Conservation (phyloP, 768 basidiomycete genomes). For the Pseudohyphozyma bogoriensis region DNA sequence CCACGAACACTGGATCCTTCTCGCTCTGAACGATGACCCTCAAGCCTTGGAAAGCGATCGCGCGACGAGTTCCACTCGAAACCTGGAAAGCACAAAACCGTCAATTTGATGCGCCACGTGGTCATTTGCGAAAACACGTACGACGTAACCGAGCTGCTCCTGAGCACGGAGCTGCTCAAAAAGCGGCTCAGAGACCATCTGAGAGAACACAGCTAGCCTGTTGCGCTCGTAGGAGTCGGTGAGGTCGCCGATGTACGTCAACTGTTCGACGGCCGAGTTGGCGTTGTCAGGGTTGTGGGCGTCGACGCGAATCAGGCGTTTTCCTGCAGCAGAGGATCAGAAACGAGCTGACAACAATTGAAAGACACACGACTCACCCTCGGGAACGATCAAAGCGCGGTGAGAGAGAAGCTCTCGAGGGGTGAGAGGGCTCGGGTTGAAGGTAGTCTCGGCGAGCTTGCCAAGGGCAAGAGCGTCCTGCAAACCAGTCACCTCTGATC, state of each 20-base stretch:
- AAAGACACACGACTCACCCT: constrained; percentile 44
- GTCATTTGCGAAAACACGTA: constrained; percentile 40
- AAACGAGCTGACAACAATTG: not conserved
- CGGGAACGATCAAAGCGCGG: constrained; percentile 55
- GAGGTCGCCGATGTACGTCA: constrained; percentile 63
- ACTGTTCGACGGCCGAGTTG: constrained; percentile 80
- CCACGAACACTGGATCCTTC: constrained; percentile 64
- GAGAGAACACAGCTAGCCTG: constrained; percentile 58
- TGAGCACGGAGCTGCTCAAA: constrained; percentile 85
- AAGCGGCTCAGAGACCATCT: constrained; percentile 80
- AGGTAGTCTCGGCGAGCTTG: constrained; percentile 57
- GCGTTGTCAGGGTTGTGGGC: constrained; percentile 75
- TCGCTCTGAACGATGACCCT: constrained; percentile 84
- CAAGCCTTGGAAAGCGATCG: constrained; percentile 63
- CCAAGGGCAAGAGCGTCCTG: constrained; percentile 61
- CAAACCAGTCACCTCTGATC: too few species aligned
- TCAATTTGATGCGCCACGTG: too few species aligned
- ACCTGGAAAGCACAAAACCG: constrained; percentile 42
- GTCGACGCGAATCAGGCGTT: constrained; percentile 54
- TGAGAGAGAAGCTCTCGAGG: constrained; percentile 47
- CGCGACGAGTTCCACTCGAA: constrained; percentile 41
- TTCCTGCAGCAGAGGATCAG: constrained; percentile 44
- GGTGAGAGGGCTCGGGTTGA: constrained; percentile 51
- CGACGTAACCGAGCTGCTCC: constrained; percentile 92
- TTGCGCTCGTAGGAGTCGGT: constrained; percentile 57